These are phyloP conservation scores for Jatropha multifida DNA, from an alignment of 441 rosid species.

Conservation along the genomic window DNA sequence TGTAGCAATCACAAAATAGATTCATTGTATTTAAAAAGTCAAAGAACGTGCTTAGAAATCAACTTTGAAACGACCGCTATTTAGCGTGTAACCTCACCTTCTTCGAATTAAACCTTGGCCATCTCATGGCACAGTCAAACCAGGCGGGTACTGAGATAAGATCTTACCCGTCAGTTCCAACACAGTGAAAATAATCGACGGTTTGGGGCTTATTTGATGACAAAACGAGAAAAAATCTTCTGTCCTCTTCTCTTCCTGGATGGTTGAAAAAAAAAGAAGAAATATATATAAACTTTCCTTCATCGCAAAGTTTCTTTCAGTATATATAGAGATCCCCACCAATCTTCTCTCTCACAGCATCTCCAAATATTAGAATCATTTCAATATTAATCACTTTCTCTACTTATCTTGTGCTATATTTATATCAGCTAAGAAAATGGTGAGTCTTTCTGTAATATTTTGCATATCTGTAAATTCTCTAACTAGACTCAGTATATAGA, in stretches of 20 bases:
- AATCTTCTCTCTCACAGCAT: background rate
- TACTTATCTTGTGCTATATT: background rate
- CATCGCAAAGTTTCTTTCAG: background rate
- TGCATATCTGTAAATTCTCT: too few relatives aligned
- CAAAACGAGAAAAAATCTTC: background rate
- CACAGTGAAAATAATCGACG: background rate
- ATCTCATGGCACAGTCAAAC: background rate
- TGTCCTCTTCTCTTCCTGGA: background rate
- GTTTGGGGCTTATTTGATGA: slow-evolving; percentile 10
- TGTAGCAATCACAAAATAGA: too few relatives aligned
- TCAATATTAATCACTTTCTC: background rate
- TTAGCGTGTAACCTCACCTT: background rate
- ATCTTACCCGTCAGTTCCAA: slow-evolving; percentile 11
- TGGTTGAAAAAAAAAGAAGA: too few relatives aligned
- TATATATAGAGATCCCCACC: background rate
- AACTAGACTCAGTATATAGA: too few relatives aligned
- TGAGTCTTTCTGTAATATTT: background rate
- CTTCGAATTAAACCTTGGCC: background rate
- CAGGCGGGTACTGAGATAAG: background rate
- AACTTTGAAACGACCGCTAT: background rate
- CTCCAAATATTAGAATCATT: too few relatives aligned
- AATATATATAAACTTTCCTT: background rate
- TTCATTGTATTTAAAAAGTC: background rate
- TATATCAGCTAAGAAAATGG: background rate
- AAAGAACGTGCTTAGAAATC: background rate